Conservation (phyloP, 441 rosid species). For the Syzygium malaccense region DNA sequence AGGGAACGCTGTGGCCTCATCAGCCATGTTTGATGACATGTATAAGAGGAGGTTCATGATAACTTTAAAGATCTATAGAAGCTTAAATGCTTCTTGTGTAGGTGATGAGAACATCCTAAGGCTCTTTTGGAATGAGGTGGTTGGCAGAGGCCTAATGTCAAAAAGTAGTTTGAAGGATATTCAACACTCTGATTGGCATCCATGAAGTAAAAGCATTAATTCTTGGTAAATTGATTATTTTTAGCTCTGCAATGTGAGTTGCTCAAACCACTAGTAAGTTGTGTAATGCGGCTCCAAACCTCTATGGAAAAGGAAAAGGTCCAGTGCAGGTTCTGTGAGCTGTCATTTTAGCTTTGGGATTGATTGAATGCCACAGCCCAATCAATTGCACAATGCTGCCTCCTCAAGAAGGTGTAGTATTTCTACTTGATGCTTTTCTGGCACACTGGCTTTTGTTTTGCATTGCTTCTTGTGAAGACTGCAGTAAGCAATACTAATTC, state of each 20-base stretch:
- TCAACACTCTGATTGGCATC: conserved; percentile 15
- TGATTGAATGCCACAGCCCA: not conserved
- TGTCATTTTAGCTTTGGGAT: not conserved
- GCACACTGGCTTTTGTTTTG: not conserved
- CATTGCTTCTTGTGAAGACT: not conserved
- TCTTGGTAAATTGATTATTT: not conserved
- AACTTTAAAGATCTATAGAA: conserved; percentile 52
- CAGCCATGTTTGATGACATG: conserved; percentile 62
- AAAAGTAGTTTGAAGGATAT: conserved; percentile 51
- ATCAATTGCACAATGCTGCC: not conserved
- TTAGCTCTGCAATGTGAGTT: not conserved
- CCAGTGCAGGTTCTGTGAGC: not conserved
- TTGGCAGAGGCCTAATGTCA: conserved; percentile 57
- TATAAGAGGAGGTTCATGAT: conserved; percentile 67
- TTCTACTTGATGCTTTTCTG: not conserved
- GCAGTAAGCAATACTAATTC: not conserved
- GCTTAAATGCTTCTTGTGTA: conserved; percentile 54
- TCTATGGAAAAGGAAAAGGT: not conserved
- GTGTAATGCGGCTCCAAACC: not conserved
- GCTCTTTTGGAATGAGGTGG: conserved; percentile 72
- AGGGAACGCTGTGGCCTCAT: conserved; percentile 48
- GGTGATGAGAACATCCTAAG: conserved; percentile 36
- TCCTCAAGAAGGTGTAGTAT: not conserved
- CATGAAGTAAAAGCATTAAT: not conserved
- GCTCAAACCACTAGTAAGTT: not conserved